phyloP scores from a whole-genome alignment of 352 stramenopile species.

The Phytophthora macrochlamydospora region DNA sequence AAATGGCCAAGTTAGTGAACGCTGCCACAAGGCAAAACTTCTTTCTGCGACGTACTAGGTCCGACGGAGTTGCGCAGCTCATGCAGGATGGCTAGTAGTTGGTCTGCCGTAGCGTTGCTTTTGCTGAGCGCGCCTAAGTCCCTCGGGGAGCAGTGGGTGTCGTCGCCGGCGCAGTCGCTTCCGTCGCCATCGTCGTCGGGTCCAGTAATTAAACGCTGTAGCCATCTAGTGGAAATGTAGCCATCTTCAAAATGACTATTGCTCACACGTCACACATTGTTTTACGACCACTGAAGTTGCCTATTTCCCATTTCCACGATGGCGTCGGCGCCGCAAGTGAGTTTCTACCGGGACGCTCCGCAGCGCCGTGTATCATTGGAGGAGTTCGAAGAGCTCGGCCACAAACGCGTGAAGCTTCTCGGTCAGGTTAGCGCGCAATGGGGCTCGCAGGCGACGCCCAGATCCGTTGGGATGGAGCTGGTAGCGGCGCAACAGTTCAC shows the following conservation, averaged over 20 bases:
- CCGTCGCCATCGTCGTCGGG: constrained; percentile 10
- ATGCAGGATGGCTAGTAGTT: constrained; percentile 70
- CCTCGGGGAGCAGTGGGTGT: constrained; percentile 6
- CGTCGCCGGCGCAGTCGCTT: constrained; percentile 7
- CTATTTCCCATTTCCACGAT: not conserved
- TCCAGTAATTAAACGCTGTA: not conserved
- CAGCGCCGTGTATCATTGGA: constrained; percentile 91
- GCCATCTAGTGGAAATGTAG: not conserved
- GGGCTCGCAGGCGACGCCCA: not conserved
- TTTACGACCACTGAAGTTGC: not conserved
- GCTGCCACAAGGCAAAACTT: not conserved
- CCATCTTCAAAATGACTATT: not conserved
- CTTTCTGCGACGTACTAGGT: constrained; percentile 46
- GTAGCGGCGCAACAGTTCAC: constrained; percentile 24
- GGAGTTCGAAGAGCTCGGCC: constrained; percentile 92
- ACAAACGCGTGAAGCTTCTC: constrained; percentile 67
- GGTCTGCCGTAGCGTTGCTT: constrained; percentile 42
- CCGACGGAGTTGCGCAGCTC: constrained; percentile 66
- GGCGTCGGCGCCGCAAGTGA: constrained; percentile 5
- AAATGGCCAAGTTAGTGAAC: constrained; percentile 17
- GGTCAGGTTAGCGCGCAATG: constrained; percentile 21
- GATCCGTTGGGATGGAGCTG: constrained; percentile 5
- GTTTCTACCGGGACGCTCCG: constrained; percentile 89
- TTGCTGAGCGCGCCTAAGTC: constrained; percentile 35
- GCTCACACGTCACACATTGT: too few species aligned